These are phyloP conservation scores for Macrophomina tecta DNA, from an alignment of 2,329 filamentous ascomycete species.

Conservation along the genomic window DNA sequence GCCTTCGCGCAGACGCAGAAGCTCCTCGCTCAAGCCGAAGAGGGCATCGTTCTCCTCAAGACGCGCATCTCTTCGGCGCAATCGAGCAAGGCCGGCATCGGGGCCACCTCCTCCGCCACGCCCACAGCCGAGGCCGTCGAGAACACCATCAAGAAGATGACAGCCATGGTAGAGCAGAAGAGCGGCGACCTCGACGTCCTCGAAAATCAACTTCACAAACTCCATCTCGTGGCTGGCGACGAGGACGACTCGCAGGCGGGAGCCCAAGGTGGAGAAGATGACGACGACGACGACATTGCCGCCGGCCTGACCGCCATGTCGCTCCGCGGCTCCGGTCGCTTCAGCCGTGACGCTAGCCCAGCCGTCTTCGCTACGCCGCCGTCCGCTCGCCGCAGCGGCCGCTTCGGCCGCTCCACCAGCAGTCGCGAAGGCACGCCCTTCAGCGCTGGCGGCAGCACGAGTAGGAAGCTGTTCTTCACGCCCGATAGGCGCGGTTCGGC, in stretches of 20 bases:
- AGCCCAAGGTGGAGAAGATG: constrained; percentile 28
- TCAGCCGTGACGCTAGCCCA: constrained; percentile 31
- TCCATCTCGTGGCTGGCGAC: constrained; percentile 43
- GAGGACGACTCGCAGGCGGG: constrained; percentile 34
- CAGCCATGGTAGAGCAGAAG: constrained; percentile 86
- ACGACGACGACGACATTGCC: constrained; percentile 19
- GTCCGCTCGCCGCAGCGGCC: constrained; percentile 40
- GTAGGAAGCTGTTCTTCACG: constrained; percentile 45
- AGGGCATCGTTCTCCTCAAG: constrained; percentile 77
- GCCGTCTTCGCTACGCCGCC: constrained; percentile 48
- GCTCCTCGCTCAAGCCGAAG: constrained; percentile 78
- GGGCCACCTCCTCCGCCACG: constrained; percentile 46
- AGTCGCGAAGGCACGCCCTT: constrained; percentile 38
- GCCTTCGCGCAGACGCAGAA: constrained; percentile 77
- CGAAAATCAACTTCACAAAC: constrained; percentile 81
- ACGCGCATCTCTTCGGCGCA: constrained; percentile 71
- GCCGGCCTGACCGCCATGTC: constrained; percentile 28
- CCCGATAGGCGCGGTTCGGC: constrained; percentile 35
- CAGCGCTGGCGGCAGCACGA: constrained; percentile 40
- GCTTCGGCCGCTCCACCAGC: neutral
- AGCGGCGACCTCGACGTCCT: constrained; percentile 90
- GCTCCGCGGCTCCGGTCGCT: constrained; percentile 31
- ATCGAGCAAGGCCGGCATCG: constrained; percentile 56
- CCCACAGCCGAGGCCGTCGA: constrained; percentile 93
- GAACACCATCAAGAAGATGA: constrained; percentile 92